Evolutionary conservation across 208 protist genomes (phyloP), one percentile per base, ranked within the genome.

Genomic region (Leptomonas seymouri): DNA sequence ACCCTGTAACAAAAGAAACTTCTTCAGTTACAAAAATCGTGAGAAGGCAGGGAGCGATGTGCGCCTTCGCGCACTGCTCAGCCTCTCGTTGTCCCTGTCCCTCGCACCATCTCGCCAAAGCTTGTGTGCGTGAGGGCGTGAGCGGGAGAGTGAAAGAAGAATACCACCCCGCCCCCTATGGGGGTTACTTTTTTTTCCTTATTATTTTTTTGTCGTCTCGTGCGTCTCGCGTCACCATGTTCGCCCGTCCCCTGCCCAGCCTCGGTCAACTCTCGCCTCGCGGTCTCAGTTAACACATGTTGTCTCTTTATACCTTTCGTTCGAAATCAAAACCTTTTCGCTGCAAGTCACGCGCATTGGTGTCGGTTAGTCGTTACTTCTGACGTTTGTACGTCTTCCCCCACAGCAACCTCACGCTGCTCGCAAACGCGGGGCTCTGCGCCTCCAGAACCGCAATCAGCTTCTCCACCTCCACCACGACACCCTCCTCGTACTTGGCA

Each of bases 341-440:
- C 20, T n/a, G 12, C 18, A 14, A 39, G 7, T 7, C 7, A 44
- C 14, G 39, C 16, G 39, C 8, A 23, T 21, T 25, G 12, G 36
- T 48, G 28, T n/a, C 12, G 5, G 5, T 7, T 7, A 31, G 4
- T 20, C 20, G 36, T 45, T 90, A 97, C 76, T 95, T 95, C 57
- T 85, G 50, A 25, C 93, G 79, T 79, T 93, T 96, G 83, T 96
- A 96, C 16, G 90, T 97, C 81, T 94, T 95, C 9, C 81, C 64
- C 91, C 89, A 97, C 15, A 96, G 80, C 18, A 77, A 66, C 64
- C 80, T 59, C 4, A 95, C 87, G 56, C 88, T 91, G 28, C 48
- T 46, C 4, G 82, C 90, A 51, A 93, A 93, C 30, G 77, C 75
- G 28, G 67, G 64, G 36, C 66, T 87, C 21, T 59, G 62, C 28